Conservation (phyloP, 1,139 yeast species). For the Taiozyma sp. region DNA sequence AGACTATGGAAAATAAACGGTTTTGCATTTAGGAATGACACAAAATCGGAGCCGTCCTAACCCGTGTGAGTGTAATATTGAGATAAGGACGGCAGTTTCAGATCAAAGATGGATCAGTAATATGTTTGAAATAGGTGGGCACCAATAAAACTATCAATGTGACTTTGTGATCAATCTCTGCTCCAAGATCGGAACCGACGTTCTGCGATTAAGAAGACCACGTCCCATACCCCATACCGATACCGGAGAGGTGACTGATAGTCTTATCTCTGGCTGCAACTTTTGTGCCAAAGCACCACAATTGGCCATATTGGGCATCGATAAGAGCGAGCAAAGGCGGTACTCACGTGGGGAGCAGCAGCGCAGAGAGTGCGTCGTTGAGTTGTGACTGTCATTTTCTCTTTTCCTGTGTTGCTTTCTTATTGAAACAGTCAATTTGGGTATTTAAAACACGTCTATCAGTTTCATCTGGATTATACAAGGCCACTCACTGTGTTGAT, state of each 20-base stretch:
- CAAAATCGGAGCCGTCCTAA: too few species aligned
- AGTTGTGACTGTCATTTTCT: neutral
- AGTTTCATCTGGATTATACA: too few species aligned
- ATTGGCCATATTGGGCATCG: neutral
- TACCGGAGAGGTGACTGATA: neutral
- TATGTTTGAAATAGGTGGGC: neutral
- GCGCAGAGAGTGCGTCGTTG: neutral
- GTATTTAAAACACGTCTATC: too few species aligned
- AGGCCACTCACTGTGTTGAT: neutral
- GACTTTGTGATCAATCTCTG: too few species aligned
- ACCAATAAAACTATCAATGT: too few species aligned
- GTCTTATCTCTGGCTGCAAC: neutral
- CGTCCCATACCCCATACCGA: neutral
- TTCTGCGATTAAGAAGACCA: neutral
- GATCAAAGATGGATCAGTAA: neutral
- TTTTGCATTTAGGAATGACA: neutral
- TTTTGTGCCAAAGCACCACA: neutral
- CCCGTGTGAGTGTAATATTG: too few species aligned
- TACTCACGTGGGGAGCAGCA: neutral
- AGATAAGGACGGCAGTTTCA: neutral
- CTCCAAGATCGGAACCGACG: neutral
- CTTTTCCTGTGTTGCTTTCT: too few species aligned
- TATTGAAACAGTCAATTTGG: too few species aligned
- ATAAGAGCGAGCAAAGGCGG: neutral
- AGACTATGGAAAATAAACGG: neutral